phyloP scores from a whole-genome alignment of 345 rosid species.

The Euphorbia peplus region DNA sequence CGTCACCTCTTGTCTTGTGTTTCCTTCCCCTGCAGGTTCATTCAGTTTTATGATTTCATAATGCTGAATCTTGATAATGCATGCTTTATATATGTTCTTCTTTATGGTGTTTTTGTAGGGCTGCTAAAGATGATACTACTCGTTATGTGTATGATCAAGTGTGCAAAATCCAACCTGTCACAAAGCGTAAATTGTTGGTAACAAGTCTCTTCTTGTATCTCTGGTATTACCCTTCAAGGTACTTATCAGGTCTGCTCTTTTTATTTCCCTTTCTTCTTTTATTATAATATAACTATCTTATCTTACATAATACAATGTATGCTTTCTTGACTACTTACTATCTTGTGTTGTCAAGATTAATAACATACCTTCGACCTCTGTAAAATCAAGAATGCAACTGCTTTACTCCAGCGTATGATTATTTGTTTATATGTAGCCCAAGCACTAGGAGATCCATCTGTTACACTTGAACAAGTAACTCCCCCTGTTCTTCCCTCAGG shows the following conservation, averaged over 20 bases:
- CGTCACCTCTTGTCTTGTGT: conserved; percentile 35
- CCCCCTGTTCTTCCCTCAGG: conserved; percentile 76
- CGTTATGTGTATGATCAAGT: conserved; percentile 37
- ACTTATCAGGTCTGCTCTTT: conserved; percentile 91
- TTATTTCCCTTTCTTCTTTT: too few species aligned
- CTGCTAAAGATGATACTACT: conserved; percentile 29
- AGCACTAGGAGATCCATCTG: conserved; percentile 82
- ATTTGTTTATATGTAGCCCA: conserved; percentile 42
- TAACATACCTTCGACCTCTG: not conserved
- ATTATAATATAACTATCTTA: too few species aligned
- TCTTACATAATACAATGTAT: not conserved
- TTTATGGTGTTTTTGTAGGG: conserved; percentile 30
- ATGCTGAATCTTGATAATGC: too few species aligned
- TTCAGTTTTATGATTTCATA: too few species aligned
- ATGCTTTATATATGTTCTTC: not conserved
- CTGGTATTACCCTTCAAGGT: conserved; percentile 77
- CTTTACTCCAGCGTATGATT: not conserved
- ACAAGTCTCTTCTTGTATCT: conserved; percentile 55
- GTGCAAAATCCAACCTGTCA: conserved; percentile 31
- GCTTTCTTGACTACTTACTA: not conserved
- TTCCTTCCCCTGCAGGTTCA: too few species aligned
- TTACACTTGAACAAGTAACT: conserved; percentile 74
- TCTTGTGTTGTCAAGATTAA: not conserved
- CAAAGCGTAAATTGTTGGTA: conserved; percentile 51
- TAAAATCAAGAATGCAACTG: not conserved